Evolutionary conservation across 108 stramenopile genomes (phyloP), one percentile per base, ranked within the genome.

Genomic region (Heterococcus sp.): DNA sequence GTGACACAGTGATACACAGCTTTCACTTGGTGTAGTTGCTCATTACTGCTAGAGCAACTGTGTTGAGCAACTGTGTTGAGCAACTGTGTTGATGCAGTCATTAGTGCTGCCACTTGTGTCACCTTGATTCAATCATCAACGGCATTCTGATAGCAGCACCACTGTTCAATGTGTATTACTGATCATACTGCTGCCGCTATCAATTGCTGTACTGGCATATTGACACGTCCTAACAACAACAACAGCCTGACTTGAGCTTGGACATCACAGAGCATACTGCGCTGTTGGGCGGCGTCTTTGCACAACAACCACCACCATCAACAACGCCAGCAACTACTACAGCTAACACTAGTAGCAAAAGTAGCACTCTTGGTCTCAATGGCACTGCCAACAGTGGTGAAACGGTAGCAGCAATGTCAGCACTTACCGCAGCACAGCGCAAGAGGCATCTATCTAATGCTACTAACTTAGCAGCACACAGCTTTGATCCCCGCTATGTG

Each of bases 401-500:
- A 21, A 8, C 46, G 14, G 46, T 21, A 21, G 46, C 46, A 21
- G 46, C 46, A 8, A n/a, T n/a, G n/a, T n/a, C n/a, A n/a, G n/a
- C n/a, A n/a, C n/a, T n/a, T n/a, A n/a, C n/a, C n/a, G n/a, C n/a
- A n/a, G 46, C 46, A 21, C 14, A 8, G 46, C 46, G 46, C 46
- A 58, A 58, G 46, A 8, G 46, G 46, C 46, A 58, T 21, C 21
- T 58, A 8, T 14, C 8, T 21, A 14, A 8, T 21, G 46, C 46
- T 21, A 21, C 46, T 8, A 21, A 8, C 14, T 21, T 58, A 21
- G 14, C 14, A 8, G 46, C 8, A 21, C 21, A 21, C 46, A 21
- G 8, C 46, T 58, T 58, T 58, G 46, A 8, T 8, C 4, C 68
- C 63, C 69, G 76, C 32, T 46, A 63, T 3, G 76, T 78, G 32